Conservation (phyloP, 345 rosid species). For the Lepidium aucheri region DNA sequence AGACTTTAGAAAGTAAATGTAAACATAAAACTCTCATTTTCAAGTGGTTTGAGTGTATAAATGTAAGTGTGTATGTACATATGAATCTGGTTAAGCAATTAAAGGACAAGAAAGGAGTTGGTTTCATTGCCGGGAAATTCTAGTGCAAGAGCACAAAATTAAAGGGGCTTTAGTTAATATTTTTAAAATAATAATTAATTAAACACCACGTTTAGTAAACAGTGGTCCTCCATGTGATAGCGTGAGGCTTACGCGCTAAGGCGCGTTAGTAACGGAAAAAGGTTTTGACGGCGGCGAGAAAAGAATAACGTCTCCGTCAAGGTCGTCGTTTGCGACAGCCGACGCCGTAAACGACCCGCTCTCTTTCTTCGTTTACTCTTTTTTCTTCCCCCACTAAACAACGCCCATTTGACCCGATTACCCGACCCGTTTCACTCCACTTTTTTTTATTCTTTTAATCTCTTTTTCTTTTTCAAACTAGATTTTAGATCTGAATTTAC, state of each 20-base stretch:
- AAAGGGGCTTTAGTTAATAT: not conserved
- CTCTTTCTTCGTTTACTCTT: slow-evolving; percentile 6
- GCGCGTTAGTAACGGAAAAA: not conserved
- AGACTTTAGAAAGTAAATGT: not conserved
- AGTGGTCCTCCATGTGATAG: slow-evolving; percentile 1
- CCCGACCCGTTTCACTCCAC: not conserved
- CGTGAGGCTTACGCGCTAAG: not conserved
- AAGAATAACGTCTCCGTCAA: slow-evolving; percentile 17
- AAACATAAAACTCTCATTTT: not conserved
- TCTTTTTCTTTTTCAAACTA: not conserved
- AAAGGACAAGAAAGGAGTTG: slow-evolving; percentile 27
- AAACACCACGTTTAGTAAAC: not conserved
- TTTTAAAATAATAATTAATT: not conserved
- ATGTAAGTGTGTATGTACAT: slow-evolving; percentile 12
- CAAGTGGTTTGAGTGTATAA: slow-evolving; percentile 6
- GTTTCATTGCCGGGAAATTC: slow-evolving; percentile 27
- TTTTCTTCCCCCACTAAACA: slow-evolving; percentile 1
- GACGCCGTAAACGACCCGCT: slow-evolving; percentile 29
- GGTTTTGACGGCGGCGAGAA: slow-evolving; percentile 6
- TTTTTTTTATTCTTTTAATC: too few species aligned
- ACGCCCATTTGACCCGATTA: not conserved
- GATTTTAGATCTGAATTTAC: not conserved
- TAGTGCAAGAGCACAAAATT: slow-evolving; percentile 1
- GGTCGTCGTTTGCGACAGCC: slow-evolving; percentile 23
- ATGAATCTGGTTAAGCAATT: slow-evolving; percentile 26